These are phyloP conservation scores for Suhomyces maxii DNA, from an alignment of 1,139 yeast species.

Conservation along the genomic window DNA sequence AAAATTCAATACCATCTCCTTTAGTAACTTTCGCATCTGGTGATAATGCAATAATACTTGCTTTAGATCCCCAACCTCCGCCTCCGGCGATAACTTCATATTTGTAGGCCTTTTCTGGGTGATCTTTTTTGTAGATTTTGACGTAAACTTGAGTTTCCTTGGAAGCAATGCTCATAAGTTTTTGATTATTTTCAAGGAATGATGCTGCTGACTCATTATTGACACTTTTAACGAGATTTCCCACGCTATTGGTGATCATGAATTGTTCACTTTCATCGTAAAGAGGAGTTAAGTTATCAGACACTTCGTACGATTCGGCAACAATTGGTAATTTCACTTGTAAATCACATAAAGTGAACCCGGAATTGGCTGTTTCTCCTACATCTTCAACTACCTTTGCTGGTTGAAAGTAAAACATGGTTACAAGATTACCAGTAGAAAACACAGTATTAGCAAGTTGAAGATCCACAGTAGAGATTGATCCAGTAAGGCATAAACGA, in stretches of 20 bases:
- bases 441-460: constrained; percentile 44
- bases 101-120: constrained; percentile 18
- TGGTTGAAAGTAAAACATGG: constrained; percentile 40
- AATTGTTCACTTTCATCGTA: constrained; percentile 22
- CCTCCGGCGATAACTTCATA: constrained; percentile 63
- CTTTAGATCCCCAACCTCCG: constrained; percentile 67
- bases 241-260: constrained; percentile 43
- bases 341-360: constrained; percentile 34
- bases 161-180: constrained; percentile 43
- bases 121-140: constrained; percentile 25
- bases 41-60: constrained; percentile 58
- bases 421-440: constrained; percentile 35
- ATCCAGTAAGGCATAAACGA: constrained; percentile 20
- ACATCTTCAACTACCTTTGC: constrained; percentile 1
- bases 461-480: constrained; percentile 21
- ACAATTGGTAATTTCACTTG: constrained; percentile 25
- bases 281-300: constrained; percentile 40
- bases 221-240: constrained; percentile 53
- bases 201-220: constrained; percentile 52
- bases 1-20: constrained; percentile 52
- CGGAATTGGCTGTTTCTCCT: constrained; percentile 24
- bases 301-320: neutral
- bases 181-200: constrained; percentile 44
- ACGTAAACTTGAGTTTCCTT: constrained; percentile 52
- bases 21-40: constrained; percentile 48